Conservation (phyloP, 148 eudicot genomes). For the Polygonum maritimum region DNA sequence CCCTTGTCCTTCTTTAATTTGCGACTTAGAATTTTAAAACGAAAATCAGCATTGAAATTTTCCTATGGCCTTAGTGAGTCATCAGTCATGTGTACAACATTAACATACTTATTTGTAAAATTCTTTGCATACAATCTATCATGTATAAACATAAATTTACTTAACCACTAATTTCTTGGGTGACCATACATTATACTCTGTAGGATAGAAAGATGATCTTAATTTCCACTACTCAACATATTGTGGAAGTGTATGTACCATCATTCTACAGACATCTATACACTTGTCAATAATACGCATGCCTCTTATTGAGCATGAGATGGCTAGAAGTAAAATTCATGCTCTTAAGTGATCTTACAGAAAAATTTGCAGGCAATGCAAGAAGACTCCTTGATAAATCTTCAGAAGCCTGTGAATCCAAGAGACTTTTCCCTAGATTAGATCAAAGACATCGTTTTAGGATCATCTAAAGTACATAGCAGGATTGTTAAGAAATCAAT, state of each 20-base stretch:
- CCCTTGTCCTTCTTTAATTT: neutral
- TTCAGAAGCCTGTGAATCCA: constrained; percentile 36
- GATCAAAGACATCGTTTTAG: constrained; percentile 26
- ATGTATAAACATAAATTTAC: neutral
- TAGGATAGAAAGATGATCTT: neutral
- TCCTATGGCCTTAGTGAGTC: neutral
- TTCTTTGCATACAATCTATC: neutral
- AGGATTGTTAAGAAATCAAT: neutral
- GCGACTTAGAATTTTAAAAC: neutral
- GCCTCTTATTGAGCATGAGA: neutral
- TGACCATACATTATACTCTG: neutral
- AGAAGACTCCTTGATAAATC: constrained; percentile 31
- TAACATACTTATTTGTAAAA: neutral
- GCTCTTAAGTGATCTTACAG: constrained; percentile 34
- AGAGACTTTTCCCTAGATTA: constrained; percentile 31
- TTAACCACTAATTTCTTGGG: neutral
- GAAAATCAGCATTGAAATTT: neutral
- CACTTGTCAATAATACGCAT: neutral
- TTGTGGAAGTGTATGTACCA: neutral
- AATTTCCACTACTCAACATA: neutral
- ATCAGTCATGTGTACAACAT: neutral
- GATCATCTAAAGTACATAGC: constrained; percentile 27
- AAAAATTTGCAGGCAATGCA: constrained; percentile 41
- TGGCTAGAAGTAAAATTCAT: neutral
- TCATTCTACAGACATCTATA: neutral